phyloP scores from a whole-genome alignment of 164 flowering plant genomes.

The Annona squamosa region DNA sequence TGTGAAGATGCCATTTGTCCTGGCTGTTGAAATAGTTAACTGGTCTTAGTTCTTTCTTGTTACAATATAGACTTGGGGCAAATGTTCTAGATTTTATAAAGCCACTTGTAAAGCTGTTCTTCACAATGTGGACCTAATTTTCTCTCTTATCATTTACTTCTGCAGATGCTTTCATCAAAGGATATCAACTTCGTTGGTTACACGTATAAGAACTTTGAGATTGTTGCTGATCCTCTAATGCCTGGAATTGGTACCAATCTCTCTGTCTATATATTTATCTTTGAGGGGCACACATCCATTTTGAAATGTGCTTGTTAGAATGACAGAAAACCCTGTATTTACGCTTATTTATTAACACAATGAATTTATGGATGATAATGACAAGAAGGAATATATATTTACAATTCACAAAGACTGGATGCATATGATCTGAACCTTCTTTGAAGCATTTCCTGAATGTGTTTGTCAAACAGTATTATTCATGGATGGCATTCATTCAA shows the following conservation, averaged over 20 bases:
- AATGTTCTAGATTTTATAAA: too few relatives aligned
- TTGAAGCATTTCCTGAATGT: not conserved
- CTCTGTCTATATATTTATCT: not conserved
- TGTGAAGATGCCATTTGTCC: too few relatives aligned
- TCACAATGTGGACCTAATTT: not conserved
- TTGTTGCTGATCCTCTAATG: constrained; percentile 44
- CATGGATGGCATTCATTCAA: not conserved
- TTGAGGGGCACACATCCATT: too few relatives aligned
- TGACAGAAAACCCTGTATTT: not conserved
- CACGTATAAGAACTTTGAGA: constrained; percentile 57
- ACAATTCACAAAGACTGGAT: too few relatives aligned
- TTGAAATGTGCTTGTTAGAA: not conserved
- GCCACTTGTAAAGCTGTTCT: too few relatives aligned
- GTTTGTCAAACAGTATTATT: too few relatives aligned
- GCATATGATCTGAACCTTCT: too few relatives aligned
- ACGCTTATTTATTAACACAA: not conserved
- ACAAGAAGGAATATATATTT: too few relatives aligned
- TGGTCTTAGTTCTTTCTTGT: too few relatives aligned
- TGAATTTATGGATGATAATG: too few relatives aligned
- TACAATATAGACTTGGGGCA: too few relatives aligned
- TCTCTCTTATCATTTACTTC: constrained; percentile 5
- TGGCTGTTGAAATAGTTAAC: too few relatives aligned
- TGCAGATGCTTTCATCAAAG: constrained; percentile 64
- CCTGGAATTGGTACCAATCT: constrained; percentile 43
- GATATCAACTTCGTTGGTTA: constrained; percentile 60